Evolutionary conservation across 192 early-diverging fungal species (phyloP).

Genomic region (Coemansia umbellata): DNA sequence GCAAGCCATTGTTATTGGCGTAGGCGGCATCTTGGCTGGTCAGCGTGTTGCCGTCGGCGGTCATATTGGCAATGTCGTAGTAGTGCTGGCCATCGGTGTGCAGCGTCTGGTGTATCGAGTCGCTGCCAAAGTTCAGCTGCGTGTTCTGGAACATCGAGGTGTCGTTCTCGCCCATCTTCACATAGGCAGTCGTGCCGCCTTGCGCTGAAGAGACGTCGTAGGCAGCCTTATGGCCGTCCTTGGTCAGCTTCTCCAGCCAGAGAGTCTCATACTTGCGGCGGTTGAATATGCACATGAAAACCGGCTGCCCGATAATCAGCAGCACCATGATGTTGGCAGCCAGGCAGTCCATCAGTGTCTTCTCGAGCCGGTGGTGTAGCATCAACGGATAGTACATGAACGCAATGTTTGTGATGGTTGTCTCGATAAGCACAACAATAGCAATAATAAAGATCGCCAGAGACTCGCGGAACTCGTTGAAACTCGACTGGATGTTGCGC

Average conservation of each 20-base stretch:
- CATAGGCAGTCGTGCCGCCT: constrained; percentile 34
- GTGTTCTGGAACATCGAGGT: constrained; percentile 32
- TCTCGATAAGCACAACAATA: constrained; percentile 26
- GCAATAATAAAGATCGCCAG: constrained; percentile 27
- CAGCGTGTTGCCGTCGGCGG: constrained; percentile 11
- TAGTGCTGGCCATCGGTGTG: constrained; percentile 13
- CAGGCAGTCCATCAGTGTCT: constrained; percentile 32
- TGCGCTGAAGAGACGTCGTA: constrained; percentile 33
- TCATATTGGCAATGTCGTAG: constrained; percentile 5
- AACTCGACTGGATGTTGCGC: constrained; percentile 50
- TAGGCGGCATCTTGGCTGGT: constrained; percentile 17
- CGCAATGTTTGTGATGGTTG: constrained; percentile 26
- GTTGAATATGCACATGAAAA: constrained; percentile 41
- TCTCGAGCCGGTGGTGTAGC: constrained; percentile 25
- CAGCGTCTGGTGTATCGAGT: constrained; percentile 12
- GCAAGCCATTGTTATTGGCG: constrained; percentile 24
- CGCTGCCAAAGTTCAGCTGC: constrained; percentile 26
- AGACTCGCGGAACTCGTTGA: constrained; percentile 49
- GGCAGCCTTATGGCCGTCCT: constrained; percentile 35
- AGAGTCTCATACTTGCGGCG: constrained; percentile 25
- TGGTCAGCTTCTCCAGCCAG: constrained; percentile 44
- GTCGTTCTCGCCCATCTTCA: constrained; percentile 34
- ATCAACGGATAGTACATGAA: constrained; percentile 27
- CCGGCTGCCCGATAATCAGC: constrained; percentile 33
- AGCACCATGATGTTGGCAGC: constrained; percentile 28